phyloP scores from a whole-genome alignment of 2,329 filamentous ascomycete genomes.

The Aspergillus ibericus region DNA sequence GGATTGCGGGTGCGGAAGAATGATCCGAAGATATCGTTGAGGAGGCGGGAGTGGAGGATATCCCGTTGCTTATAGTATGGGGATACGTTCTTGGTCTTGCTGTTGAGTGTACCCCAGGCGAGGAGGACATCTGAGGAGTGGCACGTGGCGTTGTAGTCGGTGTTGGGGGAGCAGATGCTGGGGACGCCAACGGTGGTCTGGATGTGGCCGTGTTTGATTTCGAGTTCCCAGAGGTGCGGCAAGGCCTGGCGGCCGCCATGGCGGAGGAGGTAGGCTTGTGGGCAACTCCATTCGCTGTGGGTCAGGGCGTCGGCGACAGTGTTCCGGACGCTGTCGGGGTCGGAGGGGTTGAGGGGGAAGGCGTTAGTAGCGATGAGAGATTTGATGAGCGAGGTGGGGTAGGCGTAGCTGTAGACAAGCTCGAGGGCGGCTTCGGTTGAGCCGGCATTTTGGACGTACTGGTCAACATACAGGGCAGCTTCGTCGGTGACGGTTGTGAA shows the following conservation, averaged over 20 bases:
- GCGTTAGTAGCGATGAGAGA: constrained; percentile 14
- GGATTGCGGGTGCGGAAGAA: constrained; percentile 24
- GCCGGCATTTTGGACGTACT: constrained; percentile 12
- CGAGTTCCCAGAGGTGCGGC: constrained; percentile 22
- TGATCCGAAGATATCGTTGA: constrained; percentile 26
- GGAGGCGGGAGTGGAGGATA: constrained; percentile 23
- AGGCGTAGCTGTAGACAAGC: constrained; percentile 17
- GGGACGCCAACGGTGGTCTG: constrained; percentile 18
- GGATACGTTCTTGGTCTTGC: constrained; percentile 23
- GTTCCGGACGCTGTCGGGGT: constrained; percentile 22
- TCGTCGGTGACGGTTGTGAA: constrained; percentile 30
- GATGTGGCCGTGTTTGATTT: constrained; percentile 25
- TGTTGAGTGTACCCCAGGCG: constrained; percentile 29
- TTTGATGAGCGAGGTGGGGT: constrained; percentile 16
- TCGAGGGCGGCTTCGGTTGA: constrained; percentile 12
- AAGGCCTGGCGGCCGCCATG: constrained; percentile 11
- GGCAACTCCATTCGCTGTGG: constrained; percentile 22
- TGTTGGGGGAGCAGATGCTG: constrained; percentile 26
- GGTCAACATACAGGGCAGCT: constrained; percentile 20
- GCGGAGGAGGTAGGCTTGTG: constrained; percentile 17
- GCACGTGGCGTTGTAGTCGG: constrained; percentile 27
- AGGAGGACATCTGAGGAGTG: constrained; percentile 28
- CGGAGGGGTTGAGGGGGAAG: constrained; percentile 15
- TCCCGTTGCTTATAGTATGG: constrained; percentile 24
- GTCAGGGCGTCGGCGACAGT: constrained; percentile 15